phyloP scores from a whole-genome alignment of 345 rosid species.

The Jatropha curcas region DNA sequence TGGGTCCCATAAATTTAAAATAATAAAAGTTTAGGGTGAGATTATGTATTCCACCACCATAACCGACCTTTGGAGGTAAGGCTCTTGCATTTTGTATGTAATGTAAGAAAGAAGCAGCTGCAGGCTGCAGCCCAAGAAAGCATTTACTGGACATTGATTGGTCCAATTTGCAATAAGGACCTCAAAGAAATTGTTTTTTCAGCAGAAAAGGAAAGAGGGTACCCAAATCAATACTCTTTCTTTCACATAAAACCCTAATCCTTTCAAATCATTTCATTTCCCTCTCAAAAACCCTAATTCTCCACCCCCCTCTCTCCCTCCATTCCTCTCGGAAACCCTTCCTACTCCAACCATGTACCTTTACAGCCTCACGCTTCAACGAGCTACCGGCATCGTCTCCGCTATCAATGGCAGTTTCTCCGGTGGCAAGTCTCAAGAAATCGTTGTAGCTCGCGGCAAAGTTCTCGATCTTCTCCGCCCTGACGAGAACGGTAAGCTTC shows the following conservation, averaged over 20 bases:
- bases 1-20: no score
- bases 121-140: neutral
- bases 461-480: constrained; percentile 92
- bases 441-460: constrained; percentile 94
- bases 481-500: constrained; percentile 88
- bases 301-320: neutral
- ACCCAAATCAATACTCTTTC: neutral
- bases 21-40: no score
- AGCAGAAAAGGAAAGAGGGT: neutral
- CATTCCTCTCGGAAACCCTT: constrained; percentile 11
- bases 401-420: constrained; percentile 97
- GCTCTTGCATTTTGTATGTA: no score
- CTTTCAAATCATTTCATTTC: neutral
- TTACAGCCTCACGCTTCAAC: constrained; percentile 89
- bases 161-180: neutral
- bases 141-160: neutral
- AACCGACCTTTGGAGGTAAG: no score
- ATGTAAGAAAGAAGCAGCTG: no score
- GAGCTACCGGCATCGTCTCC: constrained; percentile 78
- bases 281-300: constrained; percentile 17
- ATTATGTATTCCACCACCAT: no score
- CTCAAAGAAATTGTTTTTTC: neutral
- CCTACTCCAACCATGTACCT: constrained; percentile 65
- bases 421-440: constrained; percentile 86
- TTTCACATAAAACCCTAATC: neutral